phyloP scores from a whole-genome alignment of 805 yeast species.

The Yarrowia sp. region DNA sequence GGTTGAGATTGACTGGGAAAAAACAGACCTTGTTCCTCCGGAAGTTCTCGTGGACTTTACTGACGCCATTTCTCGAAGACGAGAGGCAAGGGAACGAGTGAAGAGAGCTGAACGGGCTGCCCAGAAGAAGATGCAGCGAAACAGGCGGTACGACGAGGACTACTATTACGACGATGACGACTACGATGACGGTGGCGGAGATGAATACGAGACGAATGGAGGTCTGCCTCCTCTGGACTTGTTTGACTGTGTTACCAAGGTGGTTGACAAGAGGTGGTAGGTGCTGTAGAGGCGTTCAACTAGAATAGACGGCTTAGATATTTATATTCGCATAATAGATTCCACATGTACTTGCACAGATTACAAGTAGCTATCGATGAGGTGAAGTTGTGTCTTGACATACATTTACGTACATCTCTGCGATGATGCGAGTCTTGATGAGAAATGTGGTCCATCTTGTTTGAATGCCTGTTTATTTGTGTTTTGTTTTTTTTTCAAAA shows the following conservation, averaged over 20 bases:
- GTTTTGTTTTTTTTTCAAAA: too few species aligned
- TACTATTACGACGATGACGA: neutral
- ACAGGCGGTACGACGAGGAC: neutral
- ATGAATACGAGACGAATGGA: neutral
- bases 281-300: too few species aligned
- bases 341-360: neutral
- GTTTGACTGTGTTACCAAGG: slow-evolving; percentile 12
- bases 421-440: too few species aligned
- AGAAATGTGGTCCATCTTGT: too few species aligned
- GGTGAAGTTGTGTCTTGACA: too few species aligned
- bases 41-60: neutral
- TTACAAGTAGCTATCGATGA: too few species aligned
- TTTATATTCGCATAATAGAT: neutral
- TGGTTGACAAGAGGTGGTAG: neutral
- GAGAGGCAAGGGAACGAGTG: neutral
- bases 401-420: too few species aligned
- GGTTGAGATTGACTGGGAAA: slow-evolving; percentile 19
- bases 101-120: slow-evolving; percentile 6
- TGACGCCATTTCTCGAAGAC: neutral
- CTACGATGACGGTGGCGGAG: neutral
- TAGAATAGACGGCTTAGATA: too few species aligned
- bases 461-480: too few species aligned
- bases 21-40: neutral
- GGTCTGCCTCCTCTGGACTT: slow-evolving; percentile 7
- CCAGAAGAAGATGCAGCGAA: neutral